Evolutionary conservation across 208 protist species (phyloP).

Genomic region (Trypanosoma mega): DNA sequence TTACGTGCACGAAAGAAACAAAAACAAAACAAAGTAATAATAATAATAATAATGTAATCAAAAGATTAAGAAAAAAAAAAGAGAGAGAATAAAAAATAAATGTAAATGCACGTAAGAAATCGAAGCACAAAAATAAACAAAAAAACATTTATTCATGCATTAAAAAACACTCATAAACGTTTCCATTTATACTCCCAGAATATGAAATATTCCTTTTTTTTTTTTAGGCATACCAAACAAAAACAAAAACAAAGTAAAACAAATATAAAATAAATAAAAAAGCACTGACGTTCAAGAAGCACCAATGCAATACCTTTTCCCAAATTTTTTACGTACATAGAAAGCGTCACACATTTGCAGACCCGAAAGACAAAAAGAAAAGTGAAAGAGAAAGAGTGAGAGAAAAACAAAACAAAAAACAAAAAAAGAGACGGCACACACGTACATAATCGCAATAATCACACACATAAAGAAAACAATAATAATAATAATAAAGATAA

Average conservation of each 20-base stretch:
- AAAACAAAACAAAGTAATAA: not conserved
- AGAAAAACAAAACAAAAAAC: not conserved
- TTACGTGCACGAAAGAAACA: not conserved
- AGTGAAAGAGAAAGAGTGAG: not conserved
- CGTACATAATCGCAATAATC: too few relatives aligned
- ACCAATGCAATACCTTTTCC: too few relatives aligned
- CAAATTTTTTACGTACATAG: too few relatives aligned
- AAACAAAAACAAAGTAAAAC: too few relatives aligned
- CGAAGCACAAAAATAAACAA: not conserved
- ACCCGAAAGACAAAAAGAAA: not conserved
- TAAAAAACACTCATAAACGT: slow-evolving; percentile 1
- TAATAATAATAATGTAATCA: not conserved
- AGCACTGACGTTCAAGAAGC: too few relatives aligned
- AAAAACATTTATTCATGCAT: slow-evolving; percentile 3
- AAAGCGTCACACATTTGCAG: too few relatives aligned
- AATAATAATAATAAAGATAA: not conserved
- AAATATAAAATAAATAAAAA: too few relatives aligned
- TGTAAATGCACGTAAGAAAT: slow-evolving; percentile 3
- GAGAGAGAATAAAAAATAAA: slow-evolving; percentile 2
- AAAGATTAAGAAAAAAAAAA: slow-evolving; percentile 4
- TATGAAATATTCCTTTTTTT: too few relatives aligned
- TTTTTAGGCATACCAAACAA: too few relatives aligned
- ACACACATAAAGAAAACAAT: not conserved
- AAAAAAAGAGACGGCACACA: too few relatives aligned
- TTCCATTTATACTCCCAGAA: too few relatives aligned